Percentiles rank a stretch among this genome's conserved stretches.
Conservation (phyloP, 305 asterid species). For the Fraxinus ornus region DNA sequence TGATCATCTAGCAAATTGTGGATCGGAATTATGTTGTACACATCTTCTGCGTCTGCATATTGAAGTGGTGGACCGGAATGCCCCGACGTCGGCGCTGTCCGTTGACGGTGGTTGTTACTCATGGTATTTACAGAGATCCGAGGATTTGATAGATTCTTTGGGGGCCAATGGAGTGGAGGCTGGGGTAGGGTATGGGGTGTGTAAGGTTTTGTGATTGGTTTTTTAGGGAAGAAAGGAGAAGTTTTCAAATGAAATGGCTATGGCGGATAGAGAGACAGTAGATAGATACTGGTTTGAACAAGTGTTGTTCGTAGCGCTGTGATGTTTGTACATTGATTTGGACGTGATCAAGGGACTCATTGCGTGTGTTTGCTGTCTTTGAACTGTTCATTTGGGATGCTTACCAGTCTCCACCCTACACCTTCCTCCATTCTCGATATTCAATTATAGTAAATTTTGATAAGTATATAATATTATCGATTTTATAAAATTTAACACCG, state of each 20-base stretch:
- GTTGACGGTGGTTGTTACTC: slow-evolving; percentile 40
- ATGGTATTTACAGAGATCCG: slow-evolving; percentile 29
- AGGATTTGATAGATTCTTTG: background rate
- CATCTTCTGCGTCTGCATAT: slow-evolving; percentile 15
- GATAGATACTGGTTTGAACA: background rate
- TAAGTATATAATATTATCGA: no score
- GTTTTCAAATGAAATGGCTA: background rate
- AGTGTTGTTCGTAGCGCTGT: background rate
- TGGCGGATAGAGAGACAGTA: background rate
- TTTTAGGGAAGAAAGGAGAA: background rate
- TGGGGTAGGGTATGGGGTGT: background rate
- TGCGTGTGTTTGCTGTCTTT: background rate
- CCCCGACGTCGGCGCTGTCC: slow-evolving; percentile 27
- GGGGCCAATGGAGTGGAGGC: background rate
- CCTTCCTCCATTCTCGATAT: background rate
- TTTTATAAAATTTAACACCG: no score
- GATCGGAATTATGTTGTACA: slow-evolving; percentile 45
- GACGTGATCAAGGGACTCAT: background rate
- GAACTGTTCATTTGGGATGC: background rate
- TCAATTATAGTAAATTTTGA: background rate
- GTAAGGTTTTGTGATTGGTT: background rate
- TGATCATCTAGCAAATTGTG: slow-evolving; percentile 49
- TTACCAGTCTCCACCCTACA: background rate
- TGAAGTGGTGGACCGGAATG: slow-evolving; percentile 25
- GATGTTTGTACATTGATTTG: background rate